A percentile compares a stretch with the other conserved stretches of the same genome.
Evolutionary conservation across 371 early-diverging fungal genomes (phyloP).

Genomic region (Mucor plumbeus): DNA sequence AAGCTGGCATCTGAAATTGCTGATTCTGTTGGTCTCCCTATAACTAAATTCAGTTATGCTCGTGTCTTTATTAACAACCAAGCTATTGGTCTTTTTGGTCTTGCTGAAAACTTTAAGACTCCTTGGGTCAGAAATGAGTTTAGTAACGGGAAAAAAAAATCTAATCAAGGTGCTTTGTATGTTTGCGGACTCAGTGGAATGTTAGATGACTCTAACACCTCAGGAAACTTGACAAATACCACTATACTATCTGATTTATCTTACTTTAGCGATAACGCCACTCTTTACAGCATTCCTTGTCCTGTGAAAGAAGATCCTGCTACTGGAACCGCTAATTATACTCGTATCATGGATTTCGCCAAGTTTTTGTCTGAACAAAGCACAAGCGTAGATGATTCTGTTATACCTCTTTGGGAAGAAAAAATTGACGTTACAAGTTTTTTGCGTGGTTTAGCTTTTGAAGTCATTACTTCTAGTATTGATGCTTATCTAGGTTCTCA

Average conservation of each 20-base stretch:
- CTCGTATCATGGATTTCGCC: conserved; percentile 24
- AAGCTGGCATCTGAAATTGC: conserved; percentile 52
- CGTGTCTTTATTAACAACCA: conserved; percentile 36
- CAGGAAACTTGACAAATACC: neutral
- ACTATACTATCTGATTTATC: conserved; percentile 14
- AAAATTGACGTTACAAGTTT: conserved; percentile 22
- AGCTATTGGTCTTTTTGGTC: conserved; percentile 40
- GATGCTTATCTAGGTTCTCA: conserved; percentile 38
- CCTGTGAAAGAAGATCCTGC: conserved; percentile 13
- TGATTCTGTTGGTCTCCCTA: conserved; percentile 47
- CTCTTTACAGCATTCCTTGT: conserved; percentile 23
- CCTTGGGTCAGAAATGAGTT: conserved; percentile 44
- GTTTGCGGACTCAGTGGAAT: conserved; percentile 28
- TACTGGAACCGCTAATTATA: conserved; percentile 12
- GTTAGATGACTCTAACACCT: neutral
- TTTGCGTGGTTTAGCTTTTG: conserved; percentile 23
- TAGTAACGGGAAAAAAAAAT: conserved; percentile 26
- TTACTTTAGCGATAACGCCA: conserved; percentile 30
- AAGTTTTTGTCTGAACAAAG: conserved; percentile 21
- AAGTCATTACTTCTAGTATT: conserved; percentile 14
- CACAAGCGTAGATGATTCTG: conserved; percentile 11
- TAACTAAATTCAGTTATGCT: conserved; percentile 43
- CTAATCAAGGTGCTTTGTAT: conserved; percentile 26
- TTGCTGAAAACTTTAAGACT: conserved; percentile 39
- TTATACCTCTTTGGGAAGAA: conserved; percentile 20